Evolutionary conservation across 2,329 filamentous ascomycete species (phyloP).

Genomic region (Pseudogymnoascus sp.): DNA sequence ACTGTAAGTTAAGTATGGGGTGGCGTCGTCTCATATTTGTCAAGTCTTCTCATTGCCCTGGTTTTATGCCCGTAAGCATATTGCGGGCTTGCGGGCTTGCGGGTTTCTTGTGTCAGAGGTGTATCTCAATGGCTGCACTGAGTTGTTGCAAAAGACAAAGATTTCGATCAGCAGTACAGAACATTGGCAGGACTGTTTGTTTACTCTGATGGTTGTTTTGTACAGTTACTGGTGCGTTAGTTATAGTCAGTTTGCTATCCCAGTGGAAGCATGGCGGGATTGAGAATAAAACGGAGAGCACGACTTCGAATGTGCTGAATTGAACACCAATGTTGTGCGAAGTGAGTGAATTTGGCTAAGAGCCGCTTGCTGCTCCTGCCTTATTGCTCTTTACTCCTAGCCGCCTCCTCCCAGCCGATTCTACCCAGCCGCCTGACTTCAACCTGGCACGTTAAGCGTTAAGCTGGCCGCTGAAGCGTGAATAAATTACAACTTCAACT

Average conservation of each 20-base stretch:
- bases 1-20: neutral
- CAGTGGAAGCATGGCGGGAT: neutral
- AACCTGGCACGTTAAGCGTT: neutral
- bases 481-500: neutral
- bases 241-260: neutral
- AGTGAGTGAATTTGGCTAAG: neutral
- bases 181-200: neutral
- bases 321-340: neutral
- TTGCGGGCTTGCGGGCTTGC: too few species aligned
- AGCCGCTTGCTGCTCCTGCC: slow-evolving; percentile 1
- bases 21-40: neutral
- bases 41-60: neutral
- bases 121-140: neutral
- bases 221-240: neutral
- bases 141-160: neutral
- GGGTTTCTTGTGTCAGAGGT: neutral
- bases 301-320: neutral
- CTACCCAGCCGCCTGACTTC: neutral
- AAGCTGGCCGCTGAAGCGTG: neutral
- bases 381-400: neutral
- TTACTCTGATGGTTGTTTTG: neutral
- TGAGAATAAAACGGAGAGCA: neutral
- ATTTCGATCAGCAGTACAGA: neutral
- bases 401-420: neutral
- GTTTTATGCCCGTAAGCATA: neutral